Evolutionary conservation across 1,284 basidiomycete genomes (phyloP), one percentile per base, ranked within the genome.

Genomic region (Mycosarcoma maydis): DNA sequence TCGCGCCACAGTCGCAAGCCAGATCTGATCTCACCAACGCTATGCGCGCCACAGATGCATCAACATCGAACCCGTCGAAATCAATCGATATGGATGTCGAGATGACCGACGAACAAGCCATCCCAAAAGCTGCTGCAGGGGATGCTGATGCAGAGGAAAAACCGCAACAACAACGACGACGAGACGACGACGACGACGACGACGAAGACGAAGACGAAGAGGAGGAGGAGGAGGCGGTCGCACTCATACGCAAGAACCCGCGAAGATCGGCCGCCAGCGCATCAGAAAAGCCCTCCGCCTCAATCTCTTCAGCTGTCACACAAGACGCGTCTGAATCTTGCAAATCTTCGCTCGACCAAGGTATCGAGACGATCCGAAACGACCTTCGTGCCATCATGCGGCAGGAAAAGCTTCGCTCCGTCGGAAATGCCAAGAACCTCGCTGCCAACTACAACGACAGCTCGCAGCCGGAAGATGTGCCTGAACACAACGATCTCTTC

Each of bases 371-470:
- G 11, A 68, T 81, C 13, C 74, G 80, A 36, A 59, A 61, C 51
- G 80, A 81, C 33, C 62, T 81, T 36, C 72, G 77, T n/a, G 47
- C 60, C 37, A 80, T 81, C 61, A 80, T 81, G 79, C 77, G 79
- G 13, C 67, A 75, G 52, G 73, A 77, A 41, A 79, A 80, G 69
- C 72, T 81, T 32, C 70, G 80, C 20, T 68, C 73, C 14, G 77
- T 81, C 37, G 69, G 71, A 32, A 80, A 81, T 36, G 80, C 75
- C 10, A 68, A 64, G 39, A 66, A 69, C 34, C 73, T 77, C 29
- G 75, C 77, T 6, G 60, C 72, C 45, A 74, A 71, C 61, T 81
- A 80, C 69, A 81, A 81, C 56, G 70, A 73, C 34, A 62, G 67
- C 32, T 68, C 66, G 8, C 41, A 70, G 50, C 66, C 76, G 2